Evolutionary conservation across 164 flowering plant species (phyloP), one percentile per base, ranked within the genome.

Genomic region (Vitis labrusca): DNA sequence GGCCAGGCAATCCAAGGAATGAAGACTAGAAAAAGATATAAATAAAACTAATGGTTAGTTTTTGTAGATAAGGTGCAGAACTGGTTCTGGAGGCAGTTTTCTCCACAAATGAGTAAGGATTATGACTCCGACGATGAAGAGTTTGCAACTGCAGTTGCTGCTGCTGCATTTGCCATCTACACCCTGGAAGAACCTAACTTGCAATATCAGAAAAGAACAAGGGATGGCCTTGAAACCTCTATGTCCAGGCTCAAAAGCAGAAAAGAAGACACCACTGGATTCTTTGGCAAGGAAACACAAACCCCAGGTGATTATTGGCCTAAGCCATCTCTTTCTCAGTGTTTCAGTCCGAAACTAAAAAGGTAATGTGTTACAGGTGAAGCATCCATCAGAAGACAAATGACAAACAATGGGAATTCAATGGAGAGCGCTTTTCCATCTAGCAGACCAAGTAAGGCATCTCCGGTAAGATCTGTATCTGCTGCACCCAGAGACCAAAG

Each of bases 81-180:
- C 23, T 73, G 77, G 85, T 68, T 70, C 50, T 30, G 55, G 55
- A 74, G 67, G 61, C 76, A 61, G 63, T 58, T 77, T 54, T n/a
- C 59, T 51, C 8, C 71, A 55, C 50, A 48, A 65, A 65, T 53
- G 65, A 74, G 63, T 70, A 23, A 59, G 37, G 70, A 59, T 32
- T 68, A 61, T 63, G 81, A 76, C 55, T 27, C 64, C 2, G 32
- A 50, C 7, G 77, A 76, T 8, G 71, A 49, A 1, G 80, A 73
- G 54, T 74, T 54, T 65, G 83, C 75, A 32, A 19, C 74, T 58
- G 78, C 81, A 64, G 59, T 85, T 52, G 89, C 86, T 47, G 89
- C 91, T 52, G 71, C 86, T 53, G 84, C 86, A 57, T 76, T 68
- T 71, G 85, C 86, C 19, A 72, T 87, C 48, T 53, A 74, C 64